Conservation (phyloP, 208 protist species). For the Lotmaria passim region DNA sequence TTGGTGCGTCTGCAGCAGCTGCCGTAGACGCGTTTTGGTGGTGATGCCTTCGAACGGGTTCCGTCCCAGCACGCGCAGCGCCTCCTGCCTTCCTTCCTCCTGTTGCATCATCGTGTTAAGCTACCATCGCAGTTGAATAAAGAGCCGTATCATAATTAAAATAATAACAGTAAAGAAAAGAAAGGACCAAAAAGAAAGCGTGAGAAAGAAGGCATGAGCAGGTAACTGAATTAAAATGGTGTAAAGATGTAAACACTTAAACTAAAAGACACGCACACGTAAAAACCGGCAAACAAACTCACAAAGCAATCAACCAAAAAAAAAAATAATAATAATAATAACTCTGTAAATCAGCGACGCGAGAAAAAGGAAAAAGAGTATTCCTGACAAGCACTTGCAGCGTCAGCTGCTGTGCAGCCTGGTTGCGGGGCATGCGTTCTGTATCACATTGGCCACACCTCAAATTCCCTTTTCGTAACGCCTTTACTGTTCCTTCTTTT, state of each 20-base stretch:
- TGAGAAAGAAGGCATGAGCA: background rate
- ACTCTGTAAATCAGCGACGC: no score
- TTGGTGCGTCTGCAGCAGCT: conserved; percentile 91
- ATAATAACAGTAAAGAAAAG: background rate
- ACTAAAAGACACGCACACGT: no score
- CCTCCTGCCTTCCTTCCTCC: conserved; percentile 46
- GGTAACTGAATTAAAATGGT: background rate
- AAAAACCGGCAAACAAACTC: background rate
- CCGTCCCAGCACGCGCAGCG: conserved; percentile 79
- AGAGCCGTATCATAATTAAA: background rate
- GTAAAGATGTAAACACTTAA: no score
- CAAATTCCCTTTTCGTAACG: no score
- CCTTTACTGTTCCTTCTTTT: no score
- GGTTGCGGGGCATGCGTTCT: no score
- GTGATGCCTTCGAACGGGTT: conserved; percentile 90
- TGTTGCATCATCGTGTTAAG: conserved; percentile 23
- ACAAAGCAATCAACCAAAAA: background rate
- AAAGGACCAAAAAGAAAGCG: background rate
- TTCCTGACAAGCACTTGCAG: no score
- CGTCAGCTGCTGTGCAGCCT: no score
- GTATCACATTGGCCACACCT: no score
- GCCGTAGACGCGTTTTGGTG: conserved; percentile 80
- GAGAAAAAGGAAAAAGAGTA: no score
- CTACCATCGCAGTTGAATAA: no score
- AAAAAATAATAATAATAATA: background rate